Conservation (phyloP, 495 filamentous ascomycete genomes). For the Talaromyces ruber region DNA sequence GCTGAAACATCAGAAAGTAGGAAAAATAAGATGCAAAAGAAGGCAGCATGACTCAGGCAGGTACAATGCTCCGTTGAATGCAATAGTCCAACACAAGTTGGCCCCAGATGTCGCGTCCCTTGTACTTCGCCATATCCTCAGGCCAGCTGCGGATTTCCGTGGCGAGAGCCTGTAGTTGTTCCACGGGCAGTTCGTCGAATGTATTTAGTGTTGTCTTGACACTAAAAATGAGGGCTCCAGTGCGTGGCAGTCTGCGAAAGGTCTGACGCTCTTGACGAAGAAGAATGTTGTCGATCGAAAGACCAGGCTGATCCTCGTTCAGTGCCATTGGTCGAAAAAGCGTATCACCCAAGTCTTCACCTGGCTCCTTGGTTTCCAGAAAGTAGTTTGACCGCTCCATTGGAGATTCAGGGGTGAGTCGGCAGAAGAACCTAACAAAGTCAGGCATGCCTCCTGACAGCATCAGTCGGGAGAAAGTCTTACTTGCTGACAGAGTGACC, state of each 20-base stretch:
- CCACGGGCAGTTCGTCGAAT: constrained; percentile 36
- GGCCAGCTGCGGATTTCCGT: constrained; percentile 45
- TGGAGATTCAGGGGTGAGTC: constrained; percentile 32
- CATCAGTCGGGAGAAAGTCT: constrained; percentile 5
- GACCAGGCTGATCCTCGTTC: constrained; percentile 24
- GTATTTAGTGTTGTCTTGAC: constrained; percentile 44
- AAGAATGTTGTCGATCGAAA: constrained; percentile 21
- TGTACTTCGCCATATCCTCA: constrained; percentile 42
- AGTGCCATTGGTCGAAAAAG: constrained; percentile 27
- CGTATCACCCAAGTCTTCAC: constrained; percentile 33
- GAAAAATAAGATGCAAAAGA: neutral
- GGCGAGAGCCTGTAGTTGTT: constrained; percentile 34
- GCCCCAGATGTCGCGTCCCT: constrained; percentile 44
- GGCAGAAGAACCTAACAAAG: constrained; percentile 34
- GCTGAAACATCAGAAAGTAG: neutral
- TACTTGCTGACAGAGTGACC: constrained; percentile 44
- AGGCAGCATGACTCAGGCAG: neutral
- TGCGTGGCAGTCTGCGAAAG: constrained; percentile 41
- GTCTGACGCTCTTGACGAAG: constrained; percentile 49
- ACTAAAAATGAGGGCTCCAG: constrained; percentile 41
- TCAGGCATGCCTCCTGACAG: neutral
- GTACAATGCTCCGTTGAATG: constrained; percentile 13
- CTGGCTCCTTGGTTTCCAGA: constrained; percentile 35
- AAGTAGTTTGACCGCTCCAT: constrained; percentile 51
- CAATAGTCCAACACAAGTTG: constrained; percentile 35